Evolutionary conservation across 2,329 filamentous ascomycete genomes (phyloP), one percentile per base, ranked within the genome.

Genomic region (Colletotrichum siamense): DNA sequence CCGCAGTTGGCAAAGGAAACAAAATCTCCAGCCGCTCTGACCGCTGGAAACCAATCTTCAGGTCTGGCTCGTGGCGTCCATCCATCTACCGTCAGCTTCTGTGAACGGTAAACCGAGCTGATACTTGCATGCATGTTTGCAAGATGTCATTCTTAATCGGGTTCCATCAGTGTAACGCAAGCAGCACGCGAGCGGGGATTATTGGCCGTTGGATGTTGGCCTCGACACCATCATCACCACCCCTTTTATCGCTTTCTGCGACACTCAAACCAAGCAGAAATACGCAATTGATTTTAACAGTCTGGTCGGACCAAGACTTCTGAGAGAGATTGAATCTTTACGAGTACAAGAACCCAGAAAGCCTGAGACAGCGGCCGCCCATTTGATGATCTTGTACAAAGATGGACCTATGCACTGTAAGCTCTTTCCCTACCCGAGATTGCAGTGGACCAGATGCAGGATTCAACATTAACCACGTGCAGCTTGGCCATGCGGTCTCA

Each of bases 151-250:
- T 49, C 44, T 49, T 49, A 49, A 49, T 36, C 34, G 61, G 61
- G 61, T 63, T 34, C 30, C 61, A 63, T 63, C n/a, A 32, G 18
- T 63, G 61, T 24, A 22, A 63, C 61, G 16, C 61, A 26, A 36
- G 32, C 30, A 32, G 61, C 32, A 36, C 30, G 68, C 70, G 44
- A 68, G 64, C 67, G 87, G 28, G 90, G 91, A n/a, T 49, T 49
- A 49, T 49, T 49, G 44, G 44, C 44, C 18, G n/a, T 22, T 49
- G 44, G 10, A 49, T 49, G 44, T 12, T 49, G 44, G 44, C 44
- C 44, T 3, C 44, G 44, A 13, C n/a, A 22, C 44, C 10, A 49
- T 49, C 18, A 49, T 3, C 10, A 22, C 44, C 44, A 22, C 44
- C 44, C 44, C n/a, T 49, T 49, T 49, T 6, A 22, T 49, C 44